Evolutionary conservation across 225 moss, liverwort and hornwort species (phyloP), one percentile per base, ranked within the genome.

Genomic region (Polytrichum formosum): DNA sequence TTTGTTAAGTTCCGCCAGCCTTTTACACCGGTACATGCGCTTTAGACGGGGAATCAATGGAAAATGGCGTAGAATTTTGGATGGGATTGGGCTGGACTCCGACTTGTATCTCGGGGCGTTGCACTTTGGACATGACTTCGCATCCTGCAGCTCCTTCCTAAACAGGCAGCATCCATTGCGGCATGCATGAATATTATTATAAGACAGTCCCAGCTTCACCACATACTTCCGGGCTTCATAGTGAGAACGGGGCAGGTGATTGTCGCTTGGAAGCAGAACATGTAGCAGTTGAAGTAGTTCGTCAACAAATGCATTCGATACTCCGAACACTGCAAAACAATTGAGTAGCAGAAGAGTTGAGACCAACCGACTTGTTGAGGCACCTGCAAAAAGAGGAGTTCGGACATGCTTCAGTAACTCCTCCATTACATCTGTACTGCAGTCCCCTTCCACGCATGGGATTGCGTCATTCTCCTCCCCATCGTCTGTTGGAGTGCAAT

Each of bases 11-110:
- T 56, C 56, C 5, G 2, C n/a, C 56, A 17, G 18, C 2, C 56
- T 56, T 56, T 56, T 56, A 56, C 63, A 63, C 63, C 63, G 20
- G 63, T 63, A 63, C 23, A 63, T 63, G 63, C 63, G 63, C 63
- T 63, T 63, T 2, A 56, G 6, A 56, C 56, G 56, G 56, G 56
- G 28, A 7, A 56, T 56, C 56, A 56, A 56, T 4, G 63, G 63
- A 63, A 63, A 63, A 63, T 63, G 63, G 10, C 0, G 23, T 28
- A 63, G 63, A 63, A 29, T 63, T 63, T 63, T 63, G 63, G 63
- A 63, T 4, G 63, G 63, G 10, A 63, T 63, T 63, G 25, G 26
- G 20, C 26, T 63, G 63, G 63, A 63, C 63, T 56, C 5, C 56
- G 56, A 56, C 56, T 56, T 56, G 56, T 56, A 28, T 28, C 28